These are phyloP conservation scores for Aurantiochytrium sp. DNA, from an alignment of 108 stramenopile genomes.

Conservation along the genomic window DNA sequence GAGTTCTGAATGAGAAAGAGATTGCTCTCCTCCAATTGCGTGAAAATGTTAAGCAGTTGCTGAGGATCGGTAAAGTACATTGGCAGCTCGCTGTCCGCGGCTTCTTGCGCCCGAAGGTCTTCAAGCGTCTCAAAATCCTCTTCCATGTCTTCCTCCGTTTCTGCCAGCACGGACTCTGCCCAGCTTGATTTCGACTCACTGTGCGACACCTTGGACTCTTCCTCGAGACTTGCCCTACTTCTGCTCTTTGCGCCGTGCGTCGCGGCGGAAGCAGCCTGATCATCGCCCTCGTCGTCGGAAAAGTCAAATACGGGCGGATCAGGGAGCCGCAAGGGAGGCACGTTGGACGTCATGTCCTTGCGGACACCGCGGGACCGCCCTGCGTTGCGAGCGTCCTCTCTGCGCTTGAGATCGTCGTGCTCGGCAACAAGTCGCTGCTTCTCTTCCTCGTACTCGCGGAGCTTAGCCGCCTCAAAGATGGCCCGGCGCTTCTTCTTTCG, in stretches of 20 bases:
- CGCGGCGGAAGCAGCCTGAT: not conserved
- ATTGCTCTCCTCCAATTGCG: conserved; percentile 53
- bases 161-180: not conserved
- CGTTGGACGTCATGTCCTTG: not conserved
- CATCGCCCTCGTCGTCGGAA: not conserved
- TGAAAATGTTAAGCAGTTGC: conserved; percentile 57
- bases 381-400: conserved; percentile 27
- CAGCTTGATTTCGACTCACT: no score
- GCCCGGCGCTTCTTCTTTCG: conserved; percentile 28
- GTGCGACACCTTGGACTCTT: not conserved
- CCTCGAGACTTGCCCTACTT: not conserved
- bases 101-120: conserved; percentile 13
- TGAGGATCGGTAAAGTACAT: conserved; percentile 58
- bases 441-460: conserved; percentile 14
- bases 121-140: not conserved
- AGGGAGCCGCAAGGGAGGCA: not conserved
- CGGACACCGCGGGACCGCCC: not conserved
- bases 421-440: not conserved
- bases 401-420: conserved; percentile 33
- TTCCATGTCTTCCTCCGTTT: not conserved
- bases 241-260: not conserved
- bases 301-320: conserved; percentile 14
- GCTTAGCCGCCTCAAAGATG: not conserved
- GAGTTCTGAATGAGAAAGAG: conserved; percentile 60
- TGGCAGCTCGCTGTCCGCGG: conserved; percentile 57